A percentile compares a stretch with the other conserved stretches of the same genome.
phyloP scores from a whole-genome alignment of 2,329 filamentous ascomycete species.

The Trichoderma gracile region DNA sequence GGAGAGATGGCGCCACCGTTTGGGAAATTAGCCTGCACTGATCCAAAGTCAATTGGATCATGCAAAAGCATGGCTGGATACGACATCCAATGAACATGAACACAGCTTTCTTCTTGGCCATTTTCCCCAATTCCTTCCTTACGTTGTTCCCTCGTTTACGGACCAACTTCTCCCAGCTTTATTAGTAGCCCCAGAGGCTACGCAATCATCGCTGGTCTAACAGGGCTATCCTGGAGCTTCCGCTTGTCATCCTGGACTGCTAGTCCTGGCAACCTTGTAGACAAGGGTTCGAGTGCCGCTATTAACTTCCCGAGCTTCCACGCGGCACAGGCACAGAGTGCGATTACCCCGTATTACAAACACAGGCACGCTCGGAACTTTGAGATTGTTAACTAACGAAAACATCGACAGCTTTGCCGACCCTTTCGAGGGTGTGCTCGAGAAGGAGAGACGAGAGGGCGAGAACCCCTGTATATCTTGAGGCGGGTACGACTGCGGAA shows the following conservation, averaged over 20 bases:
- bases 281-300: conserved; percentile 20
- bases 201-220: conserved; percentile 8
- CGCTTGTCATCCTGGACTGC: conserved; percentile 21
- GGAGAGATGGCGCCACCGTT: conserved; percentile 8
- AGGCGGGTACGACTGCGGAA: too few relatives aligned
- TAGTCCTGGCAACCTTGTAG: conserved; percentile 4
- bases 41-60: conserved; percentile 9
- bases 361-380: conserved; percentile 12
- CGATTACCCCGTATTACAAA: background rate
- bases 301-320: conserved; percentile 24
- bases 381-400: background rate
- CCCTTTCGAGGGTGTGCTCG: background rate
- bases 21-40: conserved; percentile 6
- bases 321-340: conserved; percentile 16
- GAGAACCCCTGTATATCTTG: background rate
- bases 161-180: conserved; percentile 1
- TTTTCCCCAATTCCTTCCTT: background rate
- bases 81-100: background rate
- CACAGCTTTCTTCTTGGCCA: conserved; percentile 1
- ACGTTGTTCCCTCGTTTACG: conserved; percentile 4
- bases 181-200: conserved; percentile 17
- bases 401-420: background rate
- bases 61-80: conserved; percentile 3
- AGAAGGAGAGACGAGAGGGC: background rate
- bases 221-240: conserved; percentile 21